Evolutionary conservation across 768 basidiomycete genomes (phyloP).

Genomic region (Pleurotus salmoneostramineus): DNA sequence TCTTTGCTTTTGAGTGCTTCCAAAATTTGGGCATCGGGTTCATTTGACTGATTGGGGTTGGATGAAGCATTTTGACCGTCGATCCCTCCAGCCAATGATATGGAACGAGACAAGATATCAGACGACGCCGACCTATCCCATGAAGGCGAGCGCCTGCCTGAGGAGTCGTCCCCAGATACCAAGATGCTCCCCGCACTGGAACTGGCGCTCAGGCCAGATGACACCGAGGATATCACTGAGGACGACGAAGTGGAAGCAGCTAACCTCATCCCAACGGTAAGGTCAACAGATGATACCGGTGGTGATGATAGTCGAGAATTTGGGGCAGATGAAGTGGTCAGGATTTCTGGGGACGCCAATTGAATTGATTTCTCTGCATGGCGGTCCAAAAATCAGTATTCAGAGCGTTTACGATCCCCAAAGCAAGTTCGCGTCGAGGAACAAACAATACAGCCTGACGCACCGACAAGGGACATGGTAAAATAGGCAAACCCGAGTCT

Average conservation of each 20-base stretch:
- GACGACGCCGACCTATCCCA: not conserved
- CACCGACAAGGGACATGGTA: conserved; percentile 4
- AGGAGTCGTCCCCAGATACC: not conserved
- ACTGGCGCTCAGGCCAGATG: not conserved
- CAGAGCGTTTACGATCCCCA: not conserved
- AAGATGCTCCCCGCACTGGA: not conserved
- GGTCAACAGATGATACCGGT: not conserved
- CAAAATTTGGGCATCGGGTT: conserved; percentile 76
- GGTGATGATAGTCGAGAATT: conserved; percentile 6
- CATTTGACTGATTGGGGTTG: conserved; percentile 19
- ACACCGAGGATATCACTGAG: not conserved
- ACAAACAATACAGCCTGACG: not conserved
- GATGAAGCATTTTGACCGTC: not conserved
- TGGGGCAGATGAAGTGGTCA: not conserved
- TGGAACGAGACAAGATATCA: not conserved
- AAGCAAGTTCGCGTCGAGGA: not conserved
- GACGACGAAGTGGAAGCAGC: not conserved
- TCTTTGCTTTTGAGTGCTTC: conserved; percentile 89
- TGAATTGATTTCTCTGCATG: not conserved
- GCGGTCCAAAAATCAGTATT: not conserved
- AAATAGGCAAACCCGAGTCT: not conserved
- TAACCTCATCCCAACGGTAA: not conserved
- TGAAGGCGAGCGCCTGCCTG: conserved; percentile 4
- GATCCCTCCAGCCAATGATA: not conserved
- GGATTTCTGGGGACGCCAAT: not conserved